These are phyloP conservation scores for Rutstroemia sydowiana DNA, from an alignment of 2,329 filamentous ascomycete species.

Conservation along the genomic window DNA sequence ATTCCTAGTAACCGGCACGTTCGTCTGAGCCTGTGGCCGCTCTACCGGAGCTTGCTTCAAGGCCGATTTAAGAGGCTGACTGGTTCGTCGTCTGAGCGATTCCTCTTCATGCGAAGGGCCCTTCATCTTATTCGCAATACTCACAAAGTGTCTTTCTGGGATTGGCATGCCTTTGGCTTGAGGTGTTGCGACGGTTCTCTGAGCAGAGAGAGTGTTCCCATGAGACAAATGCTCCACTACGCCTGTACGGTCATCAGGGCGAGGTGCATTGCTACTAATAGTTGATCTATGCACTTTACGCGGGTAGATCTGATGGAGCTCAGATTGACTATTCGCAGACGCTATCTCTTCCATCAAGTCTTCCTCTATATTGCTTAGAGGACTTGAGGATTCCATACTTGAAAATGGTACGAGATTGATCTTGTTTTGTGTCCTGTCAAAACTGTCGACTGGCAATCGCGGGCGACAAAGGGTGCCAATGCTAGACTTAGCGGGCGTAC, in stretches of 20 bases:
- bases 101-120: constrained; percentile 3
- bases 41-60: constrained; percentile 6
- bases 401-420: constrained; percentile 6
- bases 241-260: not conserved
- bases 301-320: not conserved
- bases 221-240: not conserved
- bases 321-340: constrained; percentile 1
- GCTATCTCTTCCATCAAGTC: not conserved
- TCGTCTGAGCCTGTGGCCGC: too few species aligned
- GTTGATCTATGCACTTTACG: not conserved
- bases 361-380: constrained; percentile 5
- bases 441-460: not conserved
- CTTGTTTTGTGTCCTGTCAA: not conserved
- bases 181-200: not conserved
- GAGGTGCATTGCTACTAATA: not conserved
- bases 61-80: constrained; percentile 8
- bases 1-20: too few species aligned
- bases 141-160: not conserved
- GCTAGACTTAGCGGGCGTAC: not conserved
- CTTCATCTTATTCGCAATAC: not conserved
- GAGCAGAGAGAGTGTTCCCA: not conserved
- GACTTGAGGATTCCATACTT: constrained; percentile 3
- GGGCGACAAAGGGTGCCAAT: not conserved
- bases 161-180: not conserved
- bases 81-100: not conserved